Base-by-base conservation (phyloP, 2,329 filamentous ascomycete species). In the Penicillium palitans region DNA sequence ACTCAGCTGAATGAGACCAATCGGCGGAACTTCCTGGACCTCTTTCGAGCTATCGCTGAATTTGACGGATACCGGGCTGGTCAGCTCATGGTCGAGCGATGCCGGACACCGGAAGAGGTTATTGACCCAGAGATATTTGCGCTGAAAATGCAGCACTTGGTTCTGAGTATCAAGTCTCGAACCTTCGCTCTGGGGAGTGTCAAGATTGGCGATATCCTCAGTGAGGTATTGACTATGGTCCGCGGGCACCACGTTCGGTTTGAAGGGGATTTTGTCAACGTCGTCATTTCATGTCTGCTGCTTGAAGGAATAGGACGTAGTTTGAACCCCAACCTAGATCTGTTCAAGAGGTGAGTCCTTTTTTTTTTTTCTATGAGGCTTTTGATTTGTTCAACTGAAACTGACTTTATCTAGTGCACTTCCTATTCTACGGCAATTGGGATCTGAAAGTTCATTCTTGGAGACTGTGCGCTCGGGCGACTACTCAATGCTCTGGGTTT, bases 201-300 rank as follows among this genome's bases (percentile, higher is more conserved):
- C 77, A 96, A 93, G 78, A 97, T 99, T 62, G 95, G 95, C 12
- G 95, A 99, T 67, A 92, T 99, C 21, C 77, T 99, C 31, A 92
- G 95, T 69, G 85, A 96, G 67, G 95, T 98, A 0, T 80, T 99
- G 45, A 83, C 83, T 59, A 97, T 99, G 92, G 95, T 99, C 31
- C 86, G 95, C 55, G 80, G 82, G 10, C 95, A 99, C 73, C 95
- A 99, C 71, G 95, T 99, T 4, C 84, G 95, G 9, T 84, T 99
- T 51, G 95, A 99, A 75, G 95, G 95, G 9, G 95, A 99, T 73
- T 99, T 98, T 72, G 92, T 99, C 72, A 99, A 99, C 71, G 95
- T 99, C 5, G 93, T 99, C 31, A 89, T 99, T 58, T 96, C 91
- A 59, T 97, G 98, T 53, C 79, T 99, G 35, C 82, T 99, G 2